Evolutionary conservation across 352 stramenopile genomes (phyloP).

Genomic region (Phytophthora megakarya): DNA sequence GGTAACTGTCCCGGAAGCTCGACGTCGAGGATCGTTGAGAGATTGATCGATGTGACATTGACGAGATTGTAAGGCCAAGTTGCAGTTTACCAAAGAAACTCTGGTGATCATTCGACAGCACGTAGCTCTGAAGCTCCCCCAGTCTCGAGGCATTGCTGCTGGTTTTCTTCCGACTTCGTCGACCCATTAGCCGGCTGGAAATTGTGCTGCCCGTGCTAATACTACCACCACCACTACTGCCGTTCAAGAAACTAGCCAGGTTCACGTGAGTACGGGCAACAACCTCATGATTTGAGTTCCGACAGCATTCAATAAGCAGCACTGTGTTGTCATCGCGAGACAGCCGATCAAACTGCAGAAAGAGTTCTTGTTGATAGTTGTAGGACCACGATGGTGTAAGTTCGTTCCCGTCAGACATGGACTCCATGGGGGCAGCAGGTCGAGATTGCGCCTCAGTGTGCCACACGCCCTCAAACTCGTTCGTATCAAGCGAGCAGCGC

Average conservation of each 20-base stretch:
- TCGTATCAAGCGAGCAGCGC: conserved; percentile 82
- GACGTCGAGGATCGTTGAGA: conserved; percentile 42
- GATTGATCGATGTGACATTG: conserved; percentile 55
- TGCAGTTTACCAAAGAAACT: conserved; percentile 86
- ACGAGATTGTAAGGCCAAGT: conserved; percentile 67
- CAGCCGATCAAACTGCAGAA: conserved; percentile 83
- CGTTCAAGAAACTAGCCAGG: conserved; percentile 80
- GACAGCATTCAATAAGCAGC: conserved; percentile 82
- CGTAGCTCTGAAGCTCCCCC: conserved; percentile 64
- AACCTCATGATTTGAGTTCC: conserved; percentile 72
- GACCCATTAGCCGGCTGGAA: conserved; percentile 30
- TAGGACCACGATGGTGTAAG: conserved; percentile 50
- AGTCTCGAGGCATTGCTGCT: conserved; percentile 24
- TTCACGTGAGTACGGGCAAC: conserved; percentile 85
- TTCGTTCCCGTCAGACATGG: conserved; percentile 21
- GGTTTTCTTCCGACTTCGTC: conserved; percentile 34
- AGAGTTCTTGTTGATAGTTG: conserved; percentile 81
- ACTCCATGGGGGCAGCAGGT: conserved; percentile 48
- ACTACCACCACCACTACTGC: conserved; percentile 16
- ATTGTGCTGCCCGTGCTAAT: conserved; percentile 26
- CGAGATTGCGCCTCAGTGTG: conserved; percentile 83
- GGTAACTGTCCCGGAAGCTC: conserved; percentile 34
- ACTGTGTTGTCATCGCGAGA: conserved; percentile 88
- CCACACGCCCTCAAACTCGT: conserved; percentile 85
- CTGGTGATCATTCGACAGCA: conserved; percentile 82